Evolutionary conservation across 495 filamentous ascomycete species (phyloP), one percentile per base, ranked within the genome.

Genomic region (Aspergillus asperescens): DNA sequence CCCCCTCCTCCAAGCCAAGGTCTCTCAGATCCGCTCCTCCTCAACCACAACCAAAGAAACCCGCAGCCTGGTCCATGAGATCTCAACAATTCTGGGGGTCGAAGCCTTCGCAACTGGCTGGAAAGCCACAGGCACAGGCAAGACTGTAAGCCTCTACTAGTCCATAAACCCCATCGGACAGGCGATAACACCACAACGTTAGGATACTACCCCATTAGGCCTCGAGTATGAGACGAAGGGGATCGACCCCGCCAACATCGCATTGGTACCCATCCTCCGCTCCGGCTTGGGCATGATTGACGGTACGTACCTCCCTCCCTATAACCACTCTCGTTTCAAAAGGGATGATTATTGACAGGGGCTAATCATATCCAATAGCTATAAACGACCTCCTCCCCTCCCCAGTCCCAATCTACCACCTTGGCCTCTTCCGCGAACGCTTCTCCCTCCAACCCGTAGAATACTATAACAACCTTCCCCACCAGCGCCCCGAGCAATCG

Each of bases 391-490:
- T 97, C 55, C 88, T 97, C 50, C 92, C 92, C 3, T 65, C 67
- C 44, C 77, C 90, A 3, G 87, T 89, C 28, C 85, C 91, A 13
- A 81, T 97, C 57, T 88, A 97, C 71, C 92, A 97, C 68, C 84
- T 97, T 19, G 92, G 92, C 38, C 83, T 97, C 54, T 97, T 88
- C 74, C 87, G 92, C 60, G 92, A 96, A 62, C 86, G 84, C 25
- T 78, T 81, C 53, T 87, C 87, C 29, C 83, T 96, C 23, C 80
- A 86, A 45, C 90, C 92, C 0, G 92, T 97, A 41, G 92, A 97
- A 73, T 97, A 97, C 79, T 97, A 97, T 77, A 97, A 83, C 74
- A 97, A 97, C 70, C 87, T 97, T 16, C 91, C 92, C 29, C 87
- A 88, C 68, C 82, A 89, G 62, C 73, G 57, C 27, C 61, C 59